Conservation (phyloP, 352 stramenopile genomes). For the Pythium monospermum region DNA sequence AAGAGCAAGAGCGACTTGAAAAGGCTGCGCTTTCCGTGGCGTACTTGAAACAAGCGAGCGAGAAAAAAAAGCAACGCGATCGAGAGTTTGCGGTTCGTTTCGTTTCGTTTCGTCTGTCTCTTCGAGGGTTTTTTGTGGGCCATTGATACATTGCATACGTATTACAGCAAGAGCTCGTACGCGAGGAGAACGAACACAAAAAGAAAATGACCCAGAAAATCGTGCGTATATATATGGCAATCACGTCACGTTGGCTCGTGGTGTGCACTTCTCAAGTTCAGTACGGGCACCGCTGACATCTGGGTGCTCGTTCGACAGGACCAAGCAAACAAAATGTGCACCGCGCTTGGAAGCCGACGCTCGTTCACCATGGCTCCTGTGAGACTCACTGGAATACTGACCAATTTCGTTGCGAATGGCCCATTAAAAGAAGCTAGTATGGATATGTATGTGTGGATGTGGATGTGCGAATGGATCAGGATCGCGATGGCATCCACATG, state of each 20-base stretch:
- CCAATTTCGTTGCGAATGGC: too few relatives aligned
- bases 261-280: too few relatives aligned
- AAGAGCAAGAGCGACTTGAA: conserved; percentile 14
- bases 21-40: conserved; percentile 48
- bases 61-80: conserved; percentile 67
- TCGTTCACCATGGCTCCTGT: conserved; percentile 48
- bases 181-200: conserved; percentile 59
- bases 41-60: conserved; percentile 46
- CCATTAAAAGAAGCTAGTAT: too few relatives aligned
- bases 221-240: conserved; percentile 14
- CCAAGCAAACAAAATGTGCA: conserved; percentile 76
- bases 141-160: background rate
- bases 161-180: conserved; percentile 41
- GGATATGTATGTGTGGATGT: background rate
- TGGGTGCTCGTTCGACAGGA: conserved; percentile 31
- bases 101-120: too few relatives aligned
- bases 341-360: conserved; percentile 32
- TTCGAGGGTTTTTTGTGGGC: too few relatives aligned
- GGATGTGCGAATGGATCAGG: conserved; percentile 18
- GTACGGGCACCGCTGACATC: too few relatives aligned
- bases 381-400: too few relatives aligned
- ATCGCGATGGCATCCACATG: conserved; percentile 67
- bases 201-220: conserved; percentile 77
- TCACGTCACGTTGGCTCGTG: too few relatives aligned
- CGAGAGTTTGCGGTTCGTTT: conserved; percentile 62